Percentiles rank a stretch among this genome's conserved stretches.
phyloP scores from a whole-genome alignment of 257 asterid genomes.

The Solanum sitiens region DNA sequence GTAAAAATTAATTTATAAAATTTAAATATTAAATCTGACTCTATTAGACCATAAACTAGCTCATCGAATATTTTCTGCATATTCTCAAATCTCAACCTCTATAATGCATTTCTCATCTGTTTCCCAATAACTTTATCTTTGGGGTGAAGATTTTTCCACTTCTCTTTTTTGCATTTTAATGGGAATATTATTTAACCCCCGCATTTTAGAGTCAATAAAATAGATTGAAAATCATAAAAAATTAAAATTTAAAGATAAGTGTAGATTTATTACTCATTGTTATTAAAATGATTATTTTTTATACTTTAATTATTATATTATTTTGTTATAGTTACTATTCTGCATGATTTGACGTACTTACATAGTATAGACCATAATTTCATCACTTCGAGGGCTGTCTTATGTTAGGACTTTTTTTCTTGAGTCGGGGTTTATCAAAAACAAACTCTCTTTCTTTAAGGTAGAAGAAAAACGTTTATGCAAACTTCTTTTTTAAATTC shows the following conservation, averaged over 20 bases:
- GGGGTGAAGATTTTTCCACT: not conserved
- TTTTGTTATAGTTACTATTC: not conserved
- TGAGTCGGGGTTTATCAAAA: rapidly evolving
- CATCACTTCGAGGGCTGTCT: too few species aligned
- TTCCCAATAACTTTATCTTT: not conserved
- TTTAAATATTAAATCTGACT: rapidly evolving
- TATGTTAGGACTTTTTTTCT: not conserved
- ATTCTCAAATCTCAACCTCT: not conserved
- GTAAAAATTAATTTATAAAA: not conserved
- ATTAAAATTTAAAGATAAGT: not conserved
- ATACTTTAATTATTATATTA: not conserved
- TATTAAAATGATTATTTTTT: too few species aligned
- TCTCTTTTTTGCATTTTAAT: not conserved
- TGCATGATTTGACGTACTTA: not conserved
- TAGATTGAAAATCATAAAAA: not conserved
- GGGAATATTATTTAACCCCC: not conserved
- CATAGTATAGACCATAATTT: too few species aligned
- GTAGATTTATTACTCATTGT: too few species aligned
- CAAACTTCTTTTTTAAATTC: too few species aligned
- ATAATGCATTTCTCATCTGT: not conserved
- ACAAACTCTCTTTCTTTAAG: not conserved
- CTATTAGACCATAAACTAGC: rapidly evolving
- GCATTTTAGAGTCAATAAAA: not conserved
- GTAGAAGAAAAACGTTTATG: too few species aligned
- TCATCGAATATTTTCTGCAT: not conserved